Evolutionary conservation across 306 rosid species (phyloP).

Genomic region (Cicer yamashitae): DNA sequence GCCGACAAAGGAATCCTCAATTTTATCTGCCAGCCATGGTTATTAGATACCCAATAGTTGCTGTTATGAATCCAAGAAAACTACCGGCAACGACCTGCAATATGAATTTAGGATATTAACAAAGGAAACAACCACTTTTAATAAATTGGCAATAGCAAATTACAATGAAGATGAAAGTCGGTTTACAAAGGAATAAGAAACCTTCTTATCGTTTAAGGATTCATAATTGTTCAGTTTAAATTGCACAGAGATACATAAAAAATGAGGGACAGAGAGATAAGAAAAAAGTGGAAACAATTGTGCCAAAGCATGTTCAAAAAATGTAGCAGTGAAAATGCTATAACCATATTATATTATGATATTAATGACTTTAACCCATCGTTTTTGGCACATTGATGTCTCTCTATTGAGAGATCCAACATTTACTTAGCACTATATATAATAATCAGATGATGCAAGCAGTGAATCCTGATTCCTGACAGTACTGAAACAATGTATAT

Average conservation of each 20-base stretch:
- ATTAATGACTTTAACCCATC: slow-evolving; percentile 18
- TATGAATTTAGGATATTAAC: slow-evolving; percentile 38
- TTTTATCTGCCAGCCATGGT: slow-evolving; percentile 43
- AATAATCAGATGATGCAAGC: background rate
- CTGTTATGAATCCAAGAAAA: slow-evolving; percentile 75
- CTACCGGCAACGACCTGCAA: slow-evolving; percentile 91
- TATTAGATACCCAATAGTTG: slow-evolving; percentile 63
- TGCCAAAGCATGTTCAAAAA: background rate
- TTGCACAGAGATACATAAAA: slow-evolving; percentile 12
- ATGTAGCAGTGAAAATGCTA: slow-evolving; percentile 11
- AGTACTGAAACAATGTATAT: slow-evolving; percentile 10
- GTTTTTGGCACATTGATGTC: slow-evolving; percentile 18
- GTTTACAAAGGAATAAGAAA: slow-evolving; percentile 10
- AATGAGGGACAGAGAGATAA: slow-evolving; percentile 7
- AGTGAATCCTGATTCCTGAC: slow-evolving; percentile 32
- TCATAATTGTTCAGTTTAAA: slow-evolving; percentile 18
- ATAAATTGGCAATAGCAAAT: background rate
- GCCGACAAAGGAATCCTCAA: slow-evolving; percentile 45
- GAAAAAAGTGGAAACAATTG: slow-evolving; percentile 10
- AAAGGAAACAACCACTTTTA: slow-evolving; percentile 18
- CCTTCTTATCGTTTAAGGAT: slow-evolving; percentile 15
- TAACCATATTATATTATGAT: background rate
- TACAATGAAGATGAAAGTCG: slow-evolving; percentile 27
- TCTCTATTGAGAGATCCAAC: slow-evolving; percentile 26
- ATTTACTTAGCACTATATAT: slow-evolving; percentile 27